phyloP scores from a whole-genome alignment of 2,329 filamentous ascomycete species.

The Thelonectria blattea region DNA sequence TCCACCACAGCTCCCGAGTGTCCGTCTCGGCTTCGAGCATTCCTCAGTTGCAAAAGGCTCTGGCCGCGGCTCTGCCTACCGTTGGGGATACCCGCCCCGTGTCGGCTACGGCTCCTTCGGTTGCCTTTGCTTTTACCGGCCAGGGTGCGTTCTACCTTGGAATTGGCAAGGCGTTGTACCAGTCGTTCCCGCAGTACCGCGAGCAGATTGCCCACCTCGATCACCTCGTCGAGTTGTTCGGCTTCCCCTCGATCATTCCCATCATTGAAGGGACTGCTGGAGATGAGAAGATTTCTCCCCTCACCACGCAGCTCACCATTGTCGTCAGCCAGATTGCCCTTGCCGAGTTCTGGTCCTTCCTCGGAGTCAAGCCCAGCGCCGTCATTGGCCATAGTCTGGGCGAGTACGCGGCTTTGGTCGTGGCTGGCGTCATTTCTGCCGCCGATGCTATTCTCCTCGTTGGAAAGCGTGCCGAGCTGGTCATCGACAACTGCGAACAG shows the following conservation, averaged over 20 bases:
- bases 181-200: slow-evolving; percentile 41
- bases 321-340: slow-evolving; percentile 49
- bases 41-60: background rate
- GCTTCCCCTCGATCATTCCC: slow-evolving; percentile 47
- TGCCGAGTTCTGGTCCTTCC: slow-evolving; percentile 45
- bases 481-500: slow-evolving; percentile 49
- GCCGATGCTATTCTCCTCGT: slow-evolving; percentile 67
- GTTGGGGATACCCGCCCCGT: slow-evolving; percentile 18
- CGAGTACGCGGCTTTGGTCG: slow-evolving; percentile 53
- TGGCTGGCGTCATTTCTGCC: slow-evolving; percentile 68
- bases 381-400: slow-evolving; percentile 54
- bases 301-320: slow-evolving; percentile 45
- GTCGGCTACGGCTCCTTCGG: slow-evolving; percentile 5
- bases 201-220: slow-evolving; percentile 34
- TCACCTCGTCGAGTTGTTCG: slow-evolving; percentile 32
- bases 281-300: slow-evolving; percentile 21
- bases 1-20: slow-evolving; percentile 50
- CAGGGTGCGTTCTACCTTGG: slow-evolving; percentile 48
- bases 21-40: background rate
- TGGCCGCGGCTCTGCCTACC: slow-evolving; percentile 14
- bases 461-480: slow-evolving; percentile 61
- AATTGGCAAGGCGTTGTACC: slow-evolving; percentile 45
- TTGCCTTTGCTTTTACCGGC: slow-evolving; percentile 51
- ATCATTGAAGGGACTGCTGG: slow-evolving; percentile 46
- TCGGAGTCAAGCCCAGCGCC: slow-evolving; percentile 49